These are phyloP conservation scores for Kurtzmaniella quercitrusa DNA, from an alignment of 1,139 yeast genomes.

Conservation along the genomic window DNA sequence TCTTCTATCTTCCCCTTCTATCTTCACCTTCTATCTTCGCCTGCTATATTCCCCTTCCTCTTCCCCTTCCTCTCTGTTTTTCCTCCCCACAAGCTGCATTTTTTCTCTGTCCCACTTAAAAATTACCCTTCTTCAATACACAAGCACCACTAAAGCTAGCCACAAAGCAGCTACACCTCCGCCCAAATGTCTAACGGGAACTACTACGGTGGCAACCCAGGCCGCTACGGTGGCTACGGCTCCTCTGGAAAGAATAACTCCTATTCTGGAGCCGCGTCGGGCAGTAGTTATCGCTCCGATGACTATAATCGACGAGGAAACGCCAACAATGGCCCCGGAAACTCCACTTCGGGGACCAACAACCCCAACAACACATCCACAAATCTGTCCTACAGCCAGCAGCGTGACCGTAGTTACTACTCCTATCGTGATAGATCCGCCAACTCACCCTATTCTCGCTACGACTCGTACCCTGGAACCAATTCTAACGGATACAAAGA, in stretches of 20 bases:
- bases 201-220: slow-evolving; percentile 6
- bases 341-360: background rate
- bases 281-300: slow-evolving; percentile 6
- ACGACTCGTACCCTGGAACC: slow-evolving; percentile 2
- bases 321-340: background rate
- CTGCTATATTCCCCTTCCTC: too few species aligned
- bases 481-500: slow-evolving; percentile 5
- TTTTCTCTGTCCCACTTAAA: background rate
- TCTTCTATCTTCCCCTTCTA: too few species aligned
- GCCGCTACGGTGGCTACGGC: slow-evolving; percentile 4
- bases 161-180: background rate
- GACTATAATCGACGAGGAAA: background rate
- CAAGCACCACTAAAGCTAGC: background rate
- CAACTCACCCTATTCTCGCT: background rate
- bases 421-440: slow-evolving; percentile 1
- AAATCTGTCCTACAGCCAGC: background rate
- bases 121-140: background rate
- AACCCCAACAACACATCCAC: background rate
- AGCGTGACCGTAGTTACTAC: slow-evolving; percentile 3
- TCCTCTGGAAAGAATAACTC: slow-evolving; percentile 2
- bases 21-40: too few species aligned
- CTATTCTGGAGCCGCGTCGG: slow-evolving; percentile 1
- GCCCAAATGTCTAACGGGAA: slow-evolving; percentile 7
- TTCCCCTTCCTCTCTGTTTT: background rate
- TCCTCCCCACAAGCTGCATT: background rate